Percentiles rank a stretch among this genome's conserved stretches.
These are phyloP conservation scores for Suillus lakei DNA, from an alignment of 768 basidiomycete species.

Conservation along the genomic window DNA sequence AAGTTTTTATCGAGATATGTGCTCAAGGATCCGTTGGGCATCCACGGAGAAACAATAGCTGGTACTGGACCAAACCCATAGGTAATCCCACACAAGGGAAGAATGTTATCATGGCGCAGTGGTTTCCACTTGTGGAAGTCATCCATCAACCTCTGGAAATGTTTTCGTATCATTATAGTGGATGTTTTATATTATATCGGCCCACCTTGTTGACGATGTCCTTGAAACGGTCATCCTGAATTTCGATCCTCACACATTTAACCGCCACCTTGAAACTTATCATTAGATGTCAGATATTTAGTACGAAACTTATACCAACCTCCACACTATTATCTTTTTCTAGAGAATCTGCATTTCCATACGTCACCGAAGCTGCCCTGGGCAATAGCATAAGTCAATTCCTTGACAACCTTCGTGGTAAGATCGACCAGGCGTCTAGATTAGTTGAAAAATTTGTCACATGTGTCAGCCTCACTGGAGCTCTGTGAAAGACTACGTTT, in stretches of 20 bases:
- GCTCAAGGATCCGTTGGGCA: constrained; percentile 19
- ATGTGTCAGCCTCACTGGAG: background rate
- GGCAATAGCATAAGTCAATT: constrained; percentile 25
- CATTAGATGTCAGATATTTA: background rate
- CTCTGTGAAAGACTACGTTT: background rate
- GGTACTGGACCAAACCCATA: constrained; percentile 27
- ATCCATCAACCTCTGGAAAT: background rate
- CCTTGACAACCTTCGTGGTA: constrained; percentile 16
- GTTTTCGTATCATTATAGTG: background rate
- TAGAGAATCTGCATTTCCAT: constrained; percentile 28
- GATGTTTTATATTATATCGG: background rate
- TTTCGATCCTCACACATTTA: constrained; percentile 29
- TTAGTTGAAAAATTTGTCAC: background rate
- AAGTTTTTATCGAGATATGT: constrained; percentile 18
- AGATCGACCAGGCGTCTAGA: constrained; percentile 15
- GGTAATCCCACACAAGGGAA: constrained; percentile 40
- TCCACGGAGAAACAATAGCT: constrained; percentile 27
- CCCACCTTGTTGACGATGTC: constrained; percentile 20
- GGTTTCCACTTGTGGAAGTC: constrained; percentile 2
- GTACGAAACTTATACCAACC: constrained; percentile 15
- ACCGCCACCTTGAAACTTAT: constrained; percentile 28
- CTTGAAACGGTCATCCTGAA: constrained; percentile 8
- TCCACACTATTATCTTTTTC: constrained; percentile 20
- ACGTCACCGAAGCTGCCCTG: constrained; percentile 29
- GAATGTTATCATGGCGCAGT: constrained; percentile 43